Percentiles rank a stretch among this genome's conserved stretches.
Evolutionary conservation across 345 rosid species (phyloP).

Genomic region (Physaria fendleri): DNA sequence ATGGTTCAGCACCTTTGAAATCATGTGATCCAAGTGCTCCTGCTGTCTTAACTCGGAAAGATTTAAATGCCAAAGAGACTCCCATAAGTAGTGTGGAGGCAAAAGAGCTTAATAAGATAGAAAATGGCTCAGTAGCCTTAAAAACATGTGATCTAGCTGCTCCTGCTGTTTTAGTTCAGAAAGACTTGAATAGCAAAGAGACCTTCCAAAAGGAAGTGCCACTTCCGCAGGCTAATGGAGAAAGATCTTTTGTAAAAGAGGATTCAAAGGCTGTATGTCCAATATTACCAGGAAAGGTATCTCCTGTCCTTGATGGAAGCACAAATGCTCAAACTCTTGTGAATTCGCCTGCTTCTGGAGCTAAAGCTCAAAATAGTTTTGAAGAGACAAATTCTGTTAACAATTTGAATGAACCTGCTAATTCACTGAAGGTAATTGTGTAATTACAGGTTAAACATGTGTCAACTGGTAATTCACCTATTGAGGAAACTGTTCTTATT

Average conservation of each 20-base stretch:
- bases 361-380: conserved; percentile 15
- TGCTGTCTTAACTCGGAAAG: conserved; percentile 27
- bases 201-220: conserved; percentile 28
- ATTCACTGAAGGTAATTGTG: conserved; percentile 39
- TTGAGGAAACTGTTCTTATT: conserved; percentile 25
- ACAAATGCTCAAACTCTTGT: conserved; percentile 18
- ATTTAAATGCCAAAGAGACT: conserved; percentile 23
- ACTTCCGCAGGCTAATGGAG: conserved; percentile 22
- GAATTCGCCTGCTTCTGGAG: conserved; percentile 9
- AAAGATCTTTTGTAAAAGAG: conserved; percentile 24
- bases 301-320: conserved; percentile 11
- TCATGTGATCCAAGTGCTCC: conserved; percentile 11
- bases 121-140: conserved; percentile 18
- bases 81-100: conserved; percentile 1
- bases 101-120: conserved; percentile 2
- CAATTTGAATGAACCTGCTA: conserved; percentile 14
- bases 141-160: conserved; percentile 15
- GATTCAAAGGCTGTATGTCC: conserved; percentile 11
- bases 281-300: neutral
- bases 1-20: conserved; percentile 23
- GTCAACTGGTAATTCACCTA: conserved; percentile 7
- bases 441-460: conserved; percentile 30
- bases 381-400: conserved; percentile 16
- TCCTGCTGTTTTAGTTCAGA: conserved; percentile 25
- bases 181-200: conserved; percentile 28